A percentile compares a stretch with the other conserved stretches of the same genome.
Evolutionary conservation across 2,329 filamentous ascomycete genomes (phyloP).

Genomic region (Trichoderma sp.): DNA sequence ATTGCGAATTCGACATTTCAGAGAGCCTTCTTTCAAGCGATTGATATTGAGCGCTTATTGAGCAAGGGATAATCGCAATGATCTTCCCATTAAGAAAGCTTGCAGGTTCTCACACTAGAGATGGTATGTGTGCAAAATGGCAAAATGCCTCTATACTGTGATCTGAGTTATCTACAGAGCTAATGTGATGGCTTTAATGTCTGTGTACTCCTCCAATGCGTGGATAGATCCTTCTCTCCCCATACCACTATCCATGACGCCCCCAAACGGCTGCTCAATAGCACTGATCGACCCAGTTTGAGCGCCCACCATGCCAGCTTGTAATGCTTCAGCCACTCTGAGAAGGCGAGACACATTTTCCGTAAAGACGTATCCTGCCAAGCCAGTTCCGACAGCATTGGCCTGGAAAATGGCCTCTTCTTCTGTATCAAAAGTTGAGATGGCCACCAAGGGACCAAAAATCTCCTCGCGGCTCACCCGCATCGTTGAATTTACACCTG

Average conservation of each 20-base stretch:
- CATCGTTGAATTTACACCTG: conserved; percentile 65
- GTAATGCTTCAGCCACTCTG: conserved; percentile 54
- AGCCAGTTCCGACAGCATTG: conserved; percentile 69
- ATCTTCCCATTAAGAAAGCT: no score
- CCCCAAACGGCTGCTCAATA: conserved; percentile 19
- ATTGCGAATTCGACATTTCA: no score
- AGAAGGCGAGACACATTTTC: conserved; percentile 46
- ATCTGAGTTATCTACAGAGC: no score
- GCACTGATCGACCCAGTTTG: conserved; percentile 54
- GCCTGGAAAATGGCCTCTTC: conserved; percentile 71
- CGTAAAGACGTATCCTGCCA: conserved; percentile 76
- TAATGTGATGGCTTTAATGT: conserved; percentile 1
- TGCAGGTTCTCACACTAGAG: no score
- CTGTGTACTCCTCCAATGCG: background rate
- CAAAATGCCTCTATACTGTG: no score
- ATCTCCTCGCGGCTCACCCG: conserved; percentile 70
- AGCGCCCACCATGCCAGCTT: conserved; percentile 69
- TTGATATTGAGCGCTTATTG: no score
- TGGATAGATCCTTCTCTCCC: background rate
- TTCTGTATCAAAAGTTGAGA: conserved; percentile 73
- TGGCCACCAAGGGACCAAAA: conserved; percentile 72
- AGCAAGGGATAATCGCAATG: no score
- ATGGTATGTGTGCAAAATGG: no score
- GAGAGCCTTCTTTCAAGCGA: no score
- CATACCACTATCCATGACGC: conserved; percentile 7